Evolutionary conservation across 1,139 yeast genomes (phyloP).

Genomic region (Torulaspora globosa): DNA sequence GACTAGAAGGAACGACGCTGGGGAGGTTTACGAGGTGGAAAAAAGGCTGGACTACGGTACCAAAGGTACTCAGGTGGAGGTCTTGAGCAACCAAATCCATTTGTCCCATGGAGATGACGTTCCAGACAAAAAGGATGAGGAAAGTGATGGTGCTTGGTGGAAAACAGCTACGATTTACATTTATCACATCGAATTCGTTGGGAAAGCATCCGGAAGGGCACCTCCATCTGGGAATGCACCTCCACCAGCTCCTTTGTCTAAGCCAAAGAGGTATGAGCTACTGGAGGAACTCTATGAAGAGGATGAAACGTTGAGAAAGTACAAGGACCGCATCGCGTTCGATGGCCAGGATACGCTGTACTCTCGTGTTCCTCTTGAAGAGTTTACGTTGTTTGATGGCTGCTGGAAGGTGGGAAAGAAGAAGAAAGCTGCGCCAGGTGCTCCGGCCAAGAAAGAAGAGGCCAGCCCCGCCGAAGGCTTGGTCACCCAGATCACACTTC

Average conservation of each 20-base stretch:
- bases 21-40: slow-evolving; percentile 11
- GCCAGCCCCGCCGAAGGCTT: background rate
- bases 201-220: background rate
- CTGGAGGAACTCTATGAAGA: slow-evolving; percentile 21
- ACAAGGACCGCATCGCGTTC: slow-evolving; percentile 22
- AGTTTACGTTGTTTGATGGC: slow-evolving; percentile 25
- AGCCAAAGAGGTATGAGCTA: slow-evolving; percentile 17
- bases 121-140: background rate
- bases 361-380: slow-evolving; percentile 24
- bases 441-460: slow-evolving; percentile 9
- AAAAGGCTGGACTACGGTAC: slow-evolving; percentile 24
- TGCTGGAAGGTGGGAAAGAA: slow-evolving; percentile 23
- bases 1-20: too few species aligned
- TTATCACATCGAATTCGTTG: slow-evolving; percentile 20
- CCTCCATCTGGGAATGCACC: background rate
- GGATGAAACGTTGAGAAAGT: slow-evolving; percentile 21
- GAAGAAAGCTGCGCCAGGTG: slow-evolving; percentile 4
- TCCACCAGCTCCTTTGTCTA: slow-evolving; percentile 7
- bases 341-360: slow-evolving; percentile 27
- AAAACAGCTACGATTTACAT: slow-evolving; percentile 20
- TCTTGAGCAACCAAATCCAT: slow-evolving; percentile 3
- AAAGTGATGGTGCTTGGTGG: slow-evolving; percentile 20
- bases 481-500: slow-evolving; percentile 19
- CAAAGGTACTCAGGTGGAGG: slow-evolving; percentile 23
- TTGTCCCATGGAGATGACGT: slow-evolving; percentile 17